Percentiles rank a stretch among this genome's conserved stretches.
phyloP scores from a whole-genome alignment of 2,329 filamentous ascomycete species.

The Colletotrichum sp. region DNA sequence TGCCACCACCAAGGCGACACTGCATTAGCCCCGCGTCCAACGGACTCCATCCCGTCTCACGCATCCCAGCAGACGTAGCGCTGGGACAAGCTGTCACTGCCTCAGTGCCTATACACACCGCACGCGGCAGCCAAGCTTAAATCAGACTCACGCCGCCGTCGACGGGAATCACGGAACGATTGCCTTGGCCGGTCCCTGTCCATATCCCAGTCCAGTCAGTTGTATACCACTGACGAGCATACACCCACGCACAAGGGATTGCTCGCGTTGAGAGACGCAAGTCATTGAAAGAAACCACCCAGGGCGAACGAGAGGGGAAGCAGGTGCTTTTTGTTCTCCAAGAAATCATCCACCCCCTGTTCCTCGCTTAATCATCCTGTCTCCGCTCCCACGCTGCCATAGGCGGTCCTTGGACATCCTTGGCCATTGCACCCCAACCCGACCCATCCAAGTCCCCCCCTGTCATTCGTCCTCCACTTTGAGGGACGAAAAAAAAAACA shows the following conservation, averaged over 20 bases:
- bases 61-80: slow-evolving; percentile 4
- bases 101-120: not conserved
- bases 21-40: not conserved
- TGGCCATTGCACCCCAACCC: not conserved
- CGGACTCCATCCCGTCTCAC: not conserved
- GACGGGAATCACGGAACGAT: not conserved
- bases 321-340: not conserved
- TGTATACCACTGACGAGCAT: not conserved
- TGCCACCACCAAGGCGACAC: not conserved
- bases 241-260: not conserved
- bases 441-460: slow-evolving; percentile 1
- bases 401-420: not conserved
- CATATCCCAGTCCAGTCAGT: not conserved
- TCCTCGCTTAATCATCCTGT: slow-evolving; percentile 18
- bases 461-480: slow-evolving; percentile 2
- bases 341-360: not conserved
- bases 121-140: not conserved
- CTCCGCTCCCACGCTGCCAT: not conserved
- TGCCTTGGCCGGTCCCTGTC: not conserved
- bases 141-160: not conserved
- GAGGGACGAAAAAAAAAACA: slow-evolving; percentile 1
- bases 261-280: not conserved
- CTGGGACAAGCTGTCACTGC: not conserved
- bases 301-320: not conserved
- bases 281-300: not conserved